phyloP scores from a whole-genome alignment of 2,329 filamentous ascomycete genomes.

The Coleophoma crateriformis region DNA sequence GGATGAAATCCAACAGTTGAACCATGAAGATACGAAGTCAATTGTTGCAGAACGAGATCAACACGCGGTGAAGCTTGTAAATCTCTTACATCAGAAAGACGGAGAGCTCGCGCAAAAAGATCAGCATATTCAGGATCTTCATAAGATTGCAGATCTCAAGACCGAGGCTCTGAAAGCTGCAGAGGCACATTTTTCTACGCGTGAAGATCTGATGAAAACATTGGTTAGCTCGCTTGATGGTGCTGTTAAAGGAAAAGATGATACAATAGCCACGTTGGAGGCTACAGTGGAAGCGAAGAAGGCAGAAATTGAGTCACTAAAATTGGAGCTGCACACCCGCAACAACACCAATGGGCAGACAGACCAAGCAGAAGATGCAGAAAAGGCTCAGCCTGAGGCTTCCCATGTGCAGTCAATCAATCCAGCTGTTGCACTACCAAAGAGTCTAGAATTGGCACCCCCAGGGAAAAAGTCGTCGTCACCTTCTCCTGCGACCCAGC shows the following conservation, averaged over 20 bases:
- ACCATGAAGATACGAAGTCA: background rate
- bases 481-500: background rate
- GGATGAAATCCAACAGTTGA: background rate
- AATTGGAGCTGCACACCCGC: background rate
- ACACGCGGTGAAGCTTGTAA: background rate
- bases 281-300: background rate
- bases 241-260: background rate
- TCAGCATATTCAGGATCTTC: background rate
- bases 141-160: background rate
- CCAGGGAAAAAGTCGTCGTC: background rate
- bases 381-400: background rate
- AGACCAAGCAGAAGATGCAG: background rate
- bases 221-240: background rate
- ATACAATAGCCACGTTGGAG: background rate
- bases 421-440: background rate
- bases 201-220: background rate
- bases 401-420: background rate
- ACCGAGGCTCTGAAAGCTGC: background rate
- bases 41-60: background rate
- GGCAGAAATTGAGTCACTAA: background rate
- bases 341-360: background rate
- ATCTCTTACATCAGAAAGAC: background rate
- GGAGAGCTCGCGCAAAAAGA: background rate
- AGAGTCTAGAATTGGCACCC: background rate
- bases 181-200: background rate